Conservation (phyloP, 805 yeast species). For the Pichia deserticola region DNA sequence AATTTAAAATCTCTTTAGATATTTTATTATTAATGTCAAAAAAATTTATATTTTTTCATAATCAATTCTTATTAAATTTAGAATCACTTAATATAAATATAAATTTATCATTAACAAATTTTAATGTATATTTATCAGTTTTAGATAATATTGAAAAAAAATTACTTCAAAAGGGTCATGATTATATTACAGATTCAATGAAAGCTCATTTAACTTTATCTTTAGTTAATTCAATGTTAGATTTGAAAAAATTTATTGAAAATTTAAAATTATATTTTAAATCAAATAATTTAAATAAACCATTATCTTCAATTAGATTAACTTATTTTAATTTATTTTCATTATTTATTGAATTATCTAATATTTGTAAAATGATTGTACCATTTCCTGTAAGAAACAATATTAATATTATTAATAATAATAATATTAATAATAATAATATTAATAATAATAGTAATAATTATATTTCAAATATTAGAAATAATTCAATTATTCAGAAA, state of each 20-base stretch:
- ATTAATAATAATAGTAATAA: too few relatives aligned
- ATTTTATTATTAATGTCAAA: conserved; percentile 15
- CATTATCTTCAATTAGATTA: conserved; percentile 17
- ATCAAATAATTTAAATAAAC: neutral
- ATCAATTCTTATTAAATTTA: conserved; percentile 14
- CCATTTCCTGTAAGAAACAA: conserved; percentile 11
- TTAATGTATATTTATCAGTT: conserved; percentile 12
- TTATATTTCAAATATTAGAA: neutral
- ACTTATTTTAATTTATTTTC: conserved; percentile 23
- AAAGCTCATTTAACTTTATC: conserved; percentile 14
- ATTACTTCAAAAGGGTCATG: conserved; percentile 10
- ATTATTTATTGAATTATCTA: conserved; percentile 22
- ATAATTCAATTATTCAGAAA: neutral
- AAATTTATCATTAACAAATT: conserved; percentile 12
- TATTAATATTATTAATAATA: neutral
- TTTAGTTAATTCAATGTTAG: conserved; percentile 17
- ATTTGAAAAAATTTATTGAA: conserved; percentile 16
- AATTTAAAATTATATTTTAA: conserved; percentile 11
- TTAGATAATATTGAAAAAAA: conserved; percentile 17
- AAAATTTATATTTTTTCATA: conserved; percentile 18
- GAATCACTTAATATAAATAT: conserved; percentile 13
- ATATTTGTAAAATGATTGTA: conserved; percentile 20
- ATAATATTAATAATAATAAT: neutral
- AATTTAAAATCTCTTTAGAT: conserved; percentile 1
- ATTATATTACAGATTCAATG: conserved; percentile 10